Evolutionary conservation across 192 early-diverging fungal species (phyloP), one percentile per base, ranked within the genome.

Genomic region (Phycomyces blakesleeanus): DNA sequence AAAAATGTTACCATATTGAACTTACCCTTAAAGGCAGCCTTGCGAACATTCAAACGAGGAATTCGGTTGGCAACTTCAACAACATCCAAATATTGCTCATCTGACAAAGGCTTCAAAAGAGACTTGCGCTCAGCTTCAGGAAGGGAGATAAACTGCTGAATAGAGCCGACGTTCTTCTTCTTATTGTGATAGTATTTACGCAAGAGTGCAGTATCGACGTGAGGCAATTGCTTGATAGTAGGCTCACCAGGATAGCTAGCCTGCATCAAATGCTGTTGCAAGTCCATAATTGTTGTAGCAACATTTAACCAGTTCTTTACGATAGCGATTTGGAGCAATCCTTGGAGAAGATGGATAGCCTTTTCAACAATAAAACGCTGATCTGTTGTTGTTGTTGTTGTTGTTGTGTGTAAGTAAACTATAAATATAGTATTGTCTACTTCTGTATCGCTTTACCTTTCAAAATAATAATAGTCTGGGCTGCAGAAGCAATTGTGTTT

Each of bases 251-350:
- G 77, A 59, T 85, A 90, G 24, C 91, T 75, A 16, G 92, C 97
- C 76, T 99, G 97, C 4, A 93, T 85, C 44, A 99, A 75, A 68
- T 88, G 81, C 79, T 98, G 96, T 40, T 87, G 82, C 44, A 98
- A 80, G 51, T 94, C 87, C 80, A 99, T 90, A 38, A 92, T 72
- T 25, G 72, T 66, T 7, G 83, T 65, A 0, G 92, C 83, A 52
- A 82, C 81, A 44, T 66, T 76, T 27, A 94, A 80, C 95, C 96
- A 99, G 62, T 87, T 86, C 68, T 92, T 85, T 16, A 89, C 85
- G 29, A 85, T 84, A 11, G 94, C 82, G 53, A 98, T 93, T 67
- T 95, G 93, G 22, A 96, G 75, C 76, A 98, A 72, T 14, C 96
- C 97, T 51, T 87, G 83, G 24, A 97, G 70, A 34, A 99, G 82